Percentiles rank a stretch among this genome's conserved stretches.
Evolutionary conservation across 1,284 basidiomycete species (phyloP).

Genomic region (Cerioporus squamosus): DNA sequence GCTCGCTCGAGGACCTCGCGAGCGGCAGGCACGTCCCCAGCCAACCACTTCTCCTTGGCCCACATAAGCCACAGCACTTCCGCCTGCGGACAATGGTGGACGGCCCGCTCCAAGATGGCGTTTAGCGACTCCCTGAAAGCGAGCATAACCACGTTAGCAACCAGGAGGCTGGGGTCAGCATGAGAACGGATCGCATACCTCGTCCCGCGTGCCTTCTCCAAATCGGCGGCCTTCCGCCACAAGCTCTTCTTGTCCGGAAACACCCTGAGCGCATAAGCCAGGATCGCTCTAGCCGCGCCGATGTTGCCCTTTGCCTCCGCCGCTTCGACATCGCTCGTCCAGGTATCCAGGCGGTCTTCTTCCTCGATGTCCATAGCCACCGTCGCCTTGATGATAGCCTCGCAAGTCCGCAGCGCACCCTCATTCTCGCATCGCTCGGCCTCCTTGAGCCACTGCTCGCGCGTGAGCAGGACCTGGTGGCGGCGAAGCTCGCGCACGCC

Average conservation of each 20-base stretch:
- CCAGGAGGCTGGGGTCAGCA: neutral
- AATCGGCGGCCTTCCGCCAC: slow-evolving; percentile 90
- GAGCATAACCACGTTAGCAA: neutral
- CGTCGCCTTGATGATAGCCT: slow-evolving; percentile 95
- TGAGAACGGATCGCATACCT: slow-evolving; percentile 45
- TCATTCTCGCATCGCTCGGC: slow-evolving; percentile 92
- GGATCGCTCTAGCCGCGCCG: slow-evolving; percentile 84
- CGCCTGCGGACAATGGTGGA: slow-evolving; percentile 89
- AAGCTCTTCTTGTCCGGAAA: slow-evolving; percentile 85
- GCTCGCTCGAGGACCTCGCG: slow-evolving; percentile 88
- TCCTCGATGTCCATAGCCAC: slow-evolving; percentile 95
- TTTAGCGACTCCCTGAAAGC: slow-evolving; percentile 74
- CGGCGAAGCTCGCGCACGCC: slow-evolving; percentile 81
- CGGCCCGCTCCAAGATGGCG: slow-evolving; percentile 81
- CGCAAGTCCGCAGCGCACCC: slow-evolving; percentile 84
- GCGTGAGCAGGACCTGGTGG: slow-evolving; percentile 87
- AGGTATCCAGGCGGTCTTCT: slow-evolving; percentile 88
- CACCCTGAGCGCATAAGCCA: slow-evolving; percentile 90
- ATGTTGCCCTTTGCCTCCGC: slow-evolving; percentile 79
- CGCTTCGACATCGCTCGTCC: slow-evolving; percentile 90
- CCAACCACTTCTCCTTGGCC: slow-evolving; percentile 93
- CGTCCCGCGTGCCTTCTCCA: slow-evolving; percentile 90
- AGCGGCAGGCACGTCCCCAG: slow-evolving; percentile 86
- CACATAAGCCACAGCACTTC: slow-evolving; percentile 98
- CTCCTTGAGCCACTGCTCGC: slow-evolving; percentile 97